Evolutionary conservation across 2,329 filamentous ascomycete genomes (phyloP).

Genomic region (Neospermospora avenae): DNA sequence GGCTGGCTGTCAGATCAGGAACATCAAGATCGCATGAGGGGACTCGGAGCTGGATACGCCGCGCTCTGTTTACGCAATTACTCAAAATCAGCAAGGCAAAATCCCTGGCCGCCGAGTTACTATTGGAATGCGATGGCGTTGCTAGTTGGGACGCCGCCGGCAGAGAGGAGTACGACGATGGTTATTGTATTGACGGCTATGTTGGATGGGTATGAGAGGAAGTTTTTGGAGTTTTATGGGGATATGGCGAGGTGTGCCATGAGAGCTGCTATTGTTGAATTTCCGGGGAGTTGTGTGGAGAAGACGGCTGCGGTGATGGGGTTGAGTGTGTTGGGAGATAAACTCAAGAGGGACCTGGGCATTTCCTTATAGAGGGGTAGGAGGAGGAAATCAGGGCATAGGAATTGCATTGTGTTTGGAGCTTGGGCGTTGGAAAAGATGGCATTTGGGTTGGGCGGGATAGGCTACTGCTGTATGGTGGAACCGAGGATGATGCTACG

Average conservation of each 20-base stretch:
- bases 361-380: background rate
- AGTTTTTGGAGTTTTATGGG: constrained; percentile 80
- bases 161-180: constrained; percentile 69
- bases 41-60: constrained; percentile 79
- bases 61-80: constrained; percentile 82
- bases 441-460: background rate
- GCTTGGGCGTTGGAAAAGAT: background rate
- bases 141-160: constrained; percentile 71
- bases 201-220: constrained; percentile 68
- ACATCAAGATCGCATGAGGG: constrained; percentile 82
- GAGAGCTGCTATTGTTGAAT: constrained; percentile 67
- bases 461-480: background rate
- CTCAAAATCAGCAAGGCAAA: constrained; percentile 59
- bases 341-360: constrained; percentile 26
- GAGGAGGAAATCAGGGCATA: background rate
- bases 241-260: constrained; percentile 70
- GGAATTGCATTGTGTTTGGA: background rate
- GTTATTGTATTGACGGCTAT: constrained; percentile 67
- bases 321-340: constrained; percentile 51
- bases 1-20: constrained; percentile 62
- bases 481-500: too few species aligned
- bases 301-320: constrained; percentile 49
- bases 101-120: constrained; percentile 72
- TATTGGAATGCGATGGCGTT: constrained; percentile 80
- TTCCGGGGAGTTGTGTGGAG: constrained; percentile 54